These are phyloP conservation scores for Polysphondylium violaceum DNA, from an alignment of 78 protist species.

Conservation along the genomic window DNA sequence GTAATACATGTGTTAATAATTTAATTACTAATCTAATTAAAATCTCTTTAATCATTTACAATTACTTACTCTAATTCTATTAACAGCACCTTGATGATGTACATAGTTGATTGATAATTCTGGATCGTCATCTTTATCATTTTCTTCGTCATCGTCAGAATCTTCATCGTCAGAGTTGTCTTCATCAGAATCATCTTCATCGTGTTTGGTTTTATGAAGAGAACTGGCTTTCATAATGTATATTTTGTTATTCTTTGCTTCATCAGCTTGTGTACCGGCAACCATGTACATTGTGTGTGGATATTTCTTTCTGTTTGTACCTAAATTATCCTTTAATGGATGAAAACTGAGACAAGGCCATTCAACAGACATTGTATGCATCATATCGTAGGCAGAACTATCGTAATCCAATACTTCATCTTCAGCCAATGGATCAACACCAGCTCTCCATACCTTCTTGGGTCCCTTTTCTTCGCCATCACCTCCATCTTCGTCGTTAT, in stretches of 20 bases:
- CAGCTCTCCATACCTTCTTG: constrained; percentile 52
- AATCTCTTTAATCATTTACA: neutral
- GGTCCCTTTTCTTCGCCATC: constrained; percentile 45
- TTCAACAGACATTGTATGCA: constrained; percentile 87
- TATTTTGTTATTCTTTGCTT: constrained; percentile 81
- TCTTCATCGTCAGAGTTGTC: constrained; percentile 82
- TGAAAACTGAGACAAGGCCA: constrained; percentile 97
- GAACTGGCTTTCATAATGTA: constrained; percentile 76
- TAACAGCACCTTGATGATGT: constrained; percentile 86
- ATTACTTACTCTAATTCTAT: constrained; percentile 88
- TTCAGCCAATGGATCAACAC: constrained; percentile 67
- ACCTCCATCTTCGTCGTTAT: neutral
- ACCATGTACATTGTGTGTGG: constrained; percentile 87
- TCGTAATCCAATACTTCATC: constrained; percentile 87
- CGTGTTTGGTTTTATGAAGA: constrained; percentile 82
- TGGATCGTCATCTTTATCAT: constrained; percentile 86
- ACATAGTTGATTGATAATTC: constrained; percentile 65
- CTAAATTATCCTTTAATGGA: constrained; percentile 89
- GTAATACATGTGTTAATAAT: neutral
- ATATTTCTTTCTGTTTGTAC: constrained; percentile 80
- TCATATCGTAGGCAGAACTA: constrained; percentile 91
- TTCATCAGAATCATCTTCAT: constrained; percentile 84
- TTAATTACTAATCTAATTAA: neutral
- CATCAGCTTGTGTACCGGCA: constrained; percentile 95
- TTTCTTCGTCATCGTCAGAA: constrained; percentile 76